These are phyloP conservation scores for Cladophialophora chaetospira DNA, from an alignment of 2,329 filamentous ascomycete genomes.

Conservation along the genomic window DNA sequence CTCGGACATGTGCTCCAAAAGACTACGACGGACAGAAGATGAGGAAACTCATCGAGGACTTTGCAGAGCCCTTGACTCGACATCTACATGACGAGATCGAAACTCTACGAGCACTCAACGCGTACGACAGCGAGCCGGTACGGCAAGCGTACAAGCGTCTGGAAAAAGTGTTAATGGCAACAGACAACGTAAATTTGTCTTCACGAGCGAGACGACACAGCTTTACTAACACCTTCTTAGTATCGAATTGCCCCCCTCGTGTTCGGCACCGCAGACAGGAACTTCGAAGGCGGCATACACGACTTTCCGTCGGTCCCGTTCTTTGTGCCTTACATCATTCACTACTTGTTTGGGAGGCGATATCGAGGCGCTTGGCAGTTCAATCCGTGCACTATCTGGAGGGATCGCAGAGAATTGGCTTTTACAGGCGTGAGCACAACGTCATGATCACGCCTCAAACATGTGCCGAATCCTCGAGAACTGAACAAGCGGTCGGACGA, in stretches of 20 bases:
- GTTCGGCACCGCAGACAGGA: conserved; percentile 39
- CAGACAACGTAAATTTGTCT: conserved; percentile 32
- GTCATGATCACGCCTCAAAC: no score
- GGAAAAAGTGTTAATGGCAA: conserved; percentile 34
- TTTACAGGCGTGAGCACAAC: no score
- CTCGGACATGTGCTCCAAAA: conserved; percentile 27
- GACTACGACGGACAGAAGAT: conserved; percentile 34
- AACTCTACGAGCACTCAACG: conserved; percentile 21
- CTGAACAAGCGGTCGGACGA: no score
- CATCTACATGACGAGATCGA: conserved; percentile 36
- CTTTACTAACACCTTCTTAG: no score
- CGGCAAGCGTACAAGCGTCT: conserved; percentile 12
- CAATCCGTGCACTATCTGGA: conserved; percentile 40
- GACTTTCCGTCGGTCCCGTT: conserved; percentile 41
- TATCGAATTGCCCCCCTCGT: conserved; percentile 39
- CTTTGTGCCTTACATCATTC: conserved; percentile 41
- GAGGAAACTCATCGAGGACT: conserved; percentile 32
- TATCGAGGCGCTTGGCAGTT: conserved; percentile 41
- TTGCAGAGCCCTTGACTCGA: conserved; percentile 32
- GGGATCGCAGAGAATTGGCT: conserved; percentile 21
- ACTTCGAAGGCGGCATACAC: conserved; percentile 38
- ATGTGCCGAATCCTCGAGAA: no score
- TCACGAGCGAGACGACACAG: no score
- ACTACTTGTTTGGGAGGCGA: conserved; percentile 37
- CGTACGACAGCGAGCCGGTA: conserved; percentile 9